These are phyloP conservation scores for Cucumis sativus DNA, from an alignment of 306 rosid species.

Conservation along the genomic window Cucumber_9930_V3 NC_026658.2:5249001-5249500, in stretches of 20 bases:
- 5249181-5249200: neutral
- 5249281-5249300: constrained; percentile 99
- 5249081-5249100: neutral
- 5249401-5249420: constrained; percentile 98
- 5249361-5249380: neutral
- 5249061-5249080: neutral
- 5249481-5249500: constrained; percentile 80
- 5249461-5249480: constrained; percentile 59
- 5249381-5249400: constrained; percentile 29
- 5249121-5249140: neutral
- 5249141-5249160: neutral
- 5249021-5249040: neutral
- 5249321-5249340: neutral
- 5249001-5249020: neutral
- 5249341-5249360: neutral
- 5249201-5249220: neutral
- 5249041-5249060: neutral
- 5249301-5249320: constrained; percentile 92
- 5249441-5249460: constrained; percentile 96
- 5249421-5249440: constrained; percentile 95
- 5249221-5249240: constrained; percentile 22
- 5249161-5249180: neutral
- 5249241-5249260: constrained; percentile 95
- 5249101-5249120: neutral
- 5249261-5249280: constrained; percentile 95